Percentiles rank a stretch among this genome's conserved stretches.
Evolutionary conservation across 805 yeast genomes (phyloP).

Genomic region (Yamadazyma phyllophila): DNA sequence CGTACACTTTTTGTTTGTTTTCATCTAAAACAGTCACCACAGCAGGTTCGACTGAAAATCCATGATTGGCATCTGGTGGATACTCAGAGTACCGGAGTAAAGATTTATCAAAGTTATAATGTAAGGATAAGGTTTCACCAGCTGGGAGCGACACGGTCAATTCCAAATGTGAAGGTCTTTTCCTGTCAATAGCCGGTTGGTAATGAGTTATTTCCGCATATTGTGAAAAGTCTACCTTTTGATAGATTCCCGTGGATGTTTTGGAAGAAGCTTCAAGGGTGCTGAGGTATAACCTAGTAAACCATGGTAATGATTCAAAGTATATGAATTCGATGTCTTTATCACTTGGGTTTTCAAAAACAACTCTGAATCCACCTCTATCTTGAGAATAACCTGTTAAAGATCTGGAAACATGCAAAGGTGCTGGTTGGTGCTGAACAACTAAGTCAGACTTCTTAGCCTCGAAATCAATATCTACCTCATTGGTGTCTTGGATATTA

Average conservation of each 20-base stretch:
- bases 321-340: conserved; percentile 53
- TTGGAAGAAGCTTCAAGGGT: conserved; percentile 48
- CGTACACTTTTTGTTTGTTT: conserved; percentile 33
- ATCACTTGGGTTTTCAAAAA: conserved; percentile 64
- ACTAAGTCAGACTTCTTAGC: conserved; percentile 48
- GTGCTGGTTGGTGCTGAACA: conserved; percentile 42
- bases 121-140: conserved; percentile 53
- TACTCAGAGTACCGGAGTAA: conserved; percentile 82
- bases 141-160: conserved; percentile 65
- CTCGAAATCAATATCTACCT: conserved; percentile 23
- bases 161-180: conserved; percentile 82
- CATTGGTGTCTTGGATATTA: conserved; percentile 39
- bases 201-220: conserved; percentile 56
- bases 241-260: conserved; percentile 17
- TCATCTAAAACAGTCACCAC: conserved; percentile 56
- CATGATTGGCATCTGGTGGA: conserved; percentile 99
- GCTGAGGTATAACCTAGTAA: conserved; percentile 76
- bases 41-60: conserved; percentile 92
- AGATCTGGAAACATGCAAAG: conserved; percentile 74
- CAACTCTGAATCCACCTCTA: conserved; percentile 82
- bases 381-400: conserved; percentile 91
- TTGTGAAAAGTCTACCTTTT: conserved; percentile 16
- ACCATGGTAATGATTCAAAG: conserved; percentile 91
- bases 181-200: conserved; percentile 75
- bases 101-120: conserved; percentile 84